These are phyloP conservation scores for Epichloe uncinata DNA, from an alignment of 2,329 filamentous ascomycete genomes.

Conservation along the genomic window DNA sequence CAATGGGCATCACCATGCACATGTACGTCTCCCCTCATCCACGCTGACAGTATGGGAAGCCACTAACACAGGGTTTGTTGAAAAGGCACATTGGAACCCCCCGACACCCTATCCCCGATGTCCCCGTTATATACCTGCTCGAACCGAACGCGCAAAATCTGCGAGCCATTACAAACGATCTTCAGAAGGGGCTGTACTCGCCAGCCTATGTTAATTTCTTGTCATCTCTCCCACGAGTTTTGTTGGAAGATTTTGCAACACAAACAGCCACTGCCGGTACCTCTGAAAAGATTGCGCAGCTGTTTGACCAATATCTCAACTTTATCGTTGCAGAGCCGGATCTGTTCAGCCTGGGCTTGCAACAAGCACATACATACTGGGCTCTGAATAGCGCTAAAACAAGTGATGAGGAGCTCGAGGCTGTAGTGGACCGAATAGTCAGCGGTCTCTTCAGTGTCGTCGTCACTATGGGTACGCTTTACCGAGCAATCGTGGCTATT, in stretches of 20 bases:
- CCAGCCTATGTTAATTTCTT: slow-evolving; percentile 96
- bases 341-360: slow-evolving; percentile 85
- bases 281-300: slow-evolving; percentile 77
- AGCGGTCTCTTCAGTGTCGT: slow-evolving; percentile 95
- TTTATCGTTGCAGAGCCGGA: slow-evolving; percentile 95
- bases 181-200: slow-evolving; percentile 77
- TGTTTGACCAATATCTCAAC: slow-evolving; percentile 95
- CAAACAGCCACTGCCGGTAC: slow-evolving; percentile 76
- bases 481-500: not conserved
- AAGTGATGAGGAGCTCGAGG: slow-evolving; percentile 78
- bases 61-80: not conserved
- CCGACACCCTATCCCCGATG: slow-evolving; percentile 86
- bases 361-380: slow-evolving; percentile 84
- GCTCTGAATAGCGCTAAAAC: slow-evolving; percentile 90
- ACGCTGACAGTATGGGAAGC: not conserved
- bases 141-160: slow-evolving; percentile 77
- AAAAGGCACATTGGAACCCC: slow-evolving; percentile 64
- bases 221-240: slow-evolving; percentile 75
- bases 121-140: slow-evolving; percentile 91
- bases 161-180: slow-evolving; percentile 68
- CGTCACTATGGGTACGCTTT: slow-evolving; percentile 76
- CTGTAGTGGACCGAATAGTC: slow-evolving; percentile 79
- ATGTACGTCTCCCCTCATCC: slow-evolving; percentile 40
- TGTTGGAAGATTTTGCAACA: slow-evolving; percentile 88
- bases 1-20: slow-evolving; percentile 94